Base-by-base conservation (phyloP, 2,329 filamentous ascomycete species). In the Fusarium longipes region DNA sequence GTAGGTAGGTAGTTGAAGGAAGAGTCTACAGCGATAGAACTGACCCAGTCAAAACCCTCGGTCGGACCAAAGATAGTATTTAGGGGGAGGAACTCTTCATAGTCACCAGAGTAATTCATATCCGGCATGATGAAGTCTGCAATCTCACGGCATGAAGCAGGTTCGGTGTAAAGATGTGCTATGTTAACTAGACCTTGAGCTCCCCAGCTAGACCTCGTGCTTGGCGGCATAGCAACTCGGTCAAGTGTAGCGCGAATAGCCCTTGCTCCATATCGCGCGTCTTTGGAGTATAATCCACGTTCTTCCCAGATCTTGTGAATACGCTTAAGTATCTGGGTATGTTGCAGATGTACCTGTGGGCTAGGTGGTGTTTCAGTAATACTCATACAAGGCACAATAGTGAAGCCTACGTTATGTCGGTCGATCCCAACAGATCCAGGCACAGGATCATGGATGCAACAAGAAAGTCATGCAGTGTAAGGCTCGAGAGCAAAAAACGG, bases 371-470 rank as follows among this genome's bases (percentile, higher is more conserved):
- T 27, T 29, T 62, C 29, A 36, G 29, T 25, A 9, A 48, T 49
- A 12, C 30, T 45, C 20, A 25, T 11, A 43, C 2, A 29, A 18
- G 40, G 12, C 27, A 20, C 8, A 10, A 29, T 3, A 43, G 15
- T 30, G n/a, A 14, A 18, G 15, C 17, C 43, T 74, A 81, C 81
- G 71, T 77, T 63, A 75, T 77, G 20, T 78, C 74, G 27, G 70
- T 65, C 18, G 78, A 78, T 63, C 82, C 81, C 24, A 76, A 78
- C 14, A 84, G 73, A 63, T 85, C 83, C 5, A 89, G 73, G 57
- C 84, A 89, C 8, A 89, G 70, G 38, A 89, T 83, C 84, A 88
- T 89, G 14, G 85, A 82, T 0, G 86, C 86, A 18, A 88, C 80
- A 25, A 89, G 75, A 61, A 87, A 89, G 65, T 88, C 84, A 32